Evolutionary conservation across 1,284 basidiomycete genomes (phyloP).

Genomic region (Irpex sp.): DNA sequence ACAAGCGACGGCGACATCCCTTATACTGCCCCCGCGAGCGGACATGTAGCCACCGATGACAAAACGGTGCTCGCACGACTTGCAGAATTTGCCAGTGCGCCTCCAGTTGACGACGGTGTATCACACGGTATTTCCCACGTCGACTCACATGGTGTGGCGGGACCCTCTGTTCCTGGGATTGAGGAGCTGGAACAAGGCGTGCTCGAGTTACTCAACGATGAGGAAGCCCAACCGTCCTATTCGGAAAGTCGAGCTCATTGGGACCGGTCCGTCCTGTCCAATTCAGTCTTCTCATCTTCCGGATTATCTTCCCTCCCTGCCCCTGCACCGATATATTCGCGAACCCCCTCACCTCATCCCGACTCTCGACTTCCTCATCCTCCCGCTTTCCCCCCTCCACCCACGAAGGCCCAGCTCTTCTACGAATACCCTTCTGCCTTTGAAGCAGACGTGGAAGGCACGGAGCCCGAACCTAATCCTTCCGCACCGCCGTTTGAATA

Average conservation of each 20-base stretch:
- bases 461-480: constrained; percentile 19
- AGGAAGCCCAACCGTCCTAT: not conserved
- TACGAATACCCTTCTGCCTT: constrained; percentile 29
- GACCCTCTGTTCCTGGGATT: constrained; percentile 25
- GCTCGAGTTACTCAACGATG: not conserved
- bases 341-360: constrained; percentile 21
- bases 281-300: not conserved
- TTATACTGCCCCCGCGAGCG: constrained; percentile 23
- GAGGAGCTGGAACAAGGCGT: constrained; percentile 18
- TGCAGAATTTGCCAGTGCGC: constrained; percentile 53
- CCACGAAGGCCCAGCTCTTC: constrained; percentile 25
- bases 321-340: constrained; percentile 23
- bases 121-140: constrained; percentile 6
- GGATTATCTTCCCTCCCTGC: constrained; percentile 4
- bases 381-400: constrained; percentile 22
- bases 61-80: constrained; percentile 61
- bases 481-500: constrained; percentile 26
- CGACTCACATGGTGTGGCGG: constrained; percentile 16
- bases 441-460: constrained; percentile 24
- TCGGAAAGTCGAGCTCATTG: not conserved
- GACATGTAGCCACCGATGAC: constrained; percentile 75
- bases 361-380: not conserved
- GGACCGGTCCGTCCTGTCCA: not conserved
- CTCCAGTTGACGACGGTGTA: constrained; percentile 24
- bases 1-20: constrained; percentile 6